These are phyloP conservation scores for Colletotrichum sp. DNA, from an alignment of 2,329 filamentous ascomycete species.

Conservation along the genomic window DNA sequence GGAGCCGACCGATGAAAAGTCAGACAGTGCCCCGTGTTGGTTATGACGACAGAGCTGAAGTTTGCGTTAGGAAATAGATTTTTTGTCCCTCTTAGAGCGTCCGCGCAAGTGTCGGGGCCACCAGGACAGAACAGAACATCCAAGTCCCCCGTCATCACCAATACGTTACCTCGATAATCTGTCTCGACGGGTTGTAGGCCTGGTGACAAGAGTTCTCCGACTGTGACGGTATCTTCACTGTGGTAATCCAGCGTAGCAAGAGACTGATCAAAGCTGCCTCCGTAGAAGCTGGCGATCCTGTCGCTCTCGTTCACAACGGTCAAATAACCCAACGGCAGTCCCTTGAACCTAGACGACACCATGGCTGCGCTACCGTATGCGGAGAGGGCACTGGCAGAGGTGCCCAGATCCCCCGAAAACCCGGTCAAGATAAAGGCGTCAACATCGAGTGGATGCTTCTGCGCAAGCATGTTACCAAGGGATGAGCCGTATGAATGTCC, in stretches of 20 bases:
- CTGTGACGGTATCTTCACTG: not conserved
- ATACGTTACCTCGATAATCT: not conserved
- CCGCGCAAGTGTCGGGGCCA: not conserved
- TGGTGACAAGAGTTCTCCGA: not conserved
- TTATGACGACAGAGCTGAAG: not conserved
- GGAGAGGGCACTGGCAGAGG: not conserved
- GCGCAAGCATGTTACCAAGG: not conserved
- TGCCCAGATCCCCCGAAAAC: fast-evolving
- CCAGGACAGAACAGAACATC: not conserved
- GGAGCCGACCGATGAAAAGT: not conserved
- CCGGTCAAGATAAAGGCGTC: not conserved
- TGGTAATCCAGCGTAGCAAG: not conserved
- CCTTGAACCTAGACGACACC: not conserved
- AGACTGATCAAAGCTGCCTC: not conserved
- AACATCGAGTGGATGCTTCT: not conserved
- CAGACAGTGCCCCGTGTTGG: not conserved
- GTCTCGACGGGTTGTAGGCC: not conserved
- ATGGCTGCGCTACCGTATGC: not conserved
- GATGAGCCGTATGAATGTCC: not conserved
- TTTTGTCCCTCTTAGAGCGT: not conserved
- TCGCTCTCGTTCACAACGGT: not conserved
- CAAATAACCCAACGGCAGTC: not conserved
- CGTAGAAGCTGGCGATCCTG: not conserved
- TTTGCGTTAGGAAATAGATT: not conserved
- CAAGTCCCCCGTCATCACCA: not conserved